Percentiles rank a stretch among this genome's conserved stretches.
These are phyloP conservation scores for Knufia petricola DNA, from an alignment of 2,329 filamentous ascomycete genomes.

Conservation along the genomic window DNA sequence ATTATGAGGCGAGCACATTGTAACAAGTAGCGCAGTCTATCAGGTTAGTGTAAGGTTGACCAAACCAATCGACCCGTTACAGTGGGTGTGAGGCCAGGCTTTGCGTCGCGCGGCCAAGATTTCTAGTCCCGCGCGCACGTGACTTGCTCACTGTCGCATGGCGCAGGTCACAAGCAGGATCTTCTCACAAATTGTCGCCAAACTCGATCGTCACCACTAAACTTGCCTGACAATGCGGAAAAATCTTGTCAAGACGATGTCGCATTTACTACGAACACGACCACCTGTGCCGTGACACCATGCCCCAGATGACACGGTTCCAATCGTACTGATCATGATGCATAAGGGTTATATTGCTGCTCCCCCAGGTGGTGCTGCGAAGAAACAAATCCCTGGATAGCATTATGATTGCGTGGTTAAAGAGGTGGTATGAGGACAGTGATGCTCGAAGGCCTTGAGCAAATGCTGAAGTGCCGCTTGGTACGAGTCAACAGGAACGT, in stretches of 20 bases:
- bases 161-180: conserved; percentile 3
- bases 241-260: conserved; percentile 2
- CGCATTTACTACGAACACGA: conserved; percentile 3
- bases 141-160: conserved; percentile 1
- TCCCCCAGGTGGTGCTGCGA: neutral
- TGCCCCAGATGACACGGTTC: neutral
- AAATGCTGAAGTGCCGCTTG: no score
- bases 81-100: neutral
- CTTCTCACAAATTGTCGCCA: neutral
- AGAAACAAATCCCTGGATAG: neutral
- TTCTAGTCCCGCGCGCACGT: conserved; percentile 2
- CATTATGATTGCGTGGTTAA: conserved; percentile 3
- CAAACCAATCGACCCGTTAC: conserved; percentile 1
- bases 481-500: no score
- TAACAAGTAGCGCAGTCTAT: conserved; percentile 3
- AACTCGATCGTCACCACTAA: neutral
- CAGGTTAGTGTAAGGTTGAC: neutral
- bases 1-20: conserved; percentile 3
- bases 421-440: neutral
- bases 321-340: conserved; percentile 1
- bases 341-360: conserved; percentile 2
- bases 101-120: conserved; percentile 1
- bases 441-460: no score
- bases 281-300: conserved; percentile 1
- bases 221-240: neutral